Evolutionary conservation across 257 asterid species (phyloP).

Genomic region (Ophiorrhiza pumila): DNA sequence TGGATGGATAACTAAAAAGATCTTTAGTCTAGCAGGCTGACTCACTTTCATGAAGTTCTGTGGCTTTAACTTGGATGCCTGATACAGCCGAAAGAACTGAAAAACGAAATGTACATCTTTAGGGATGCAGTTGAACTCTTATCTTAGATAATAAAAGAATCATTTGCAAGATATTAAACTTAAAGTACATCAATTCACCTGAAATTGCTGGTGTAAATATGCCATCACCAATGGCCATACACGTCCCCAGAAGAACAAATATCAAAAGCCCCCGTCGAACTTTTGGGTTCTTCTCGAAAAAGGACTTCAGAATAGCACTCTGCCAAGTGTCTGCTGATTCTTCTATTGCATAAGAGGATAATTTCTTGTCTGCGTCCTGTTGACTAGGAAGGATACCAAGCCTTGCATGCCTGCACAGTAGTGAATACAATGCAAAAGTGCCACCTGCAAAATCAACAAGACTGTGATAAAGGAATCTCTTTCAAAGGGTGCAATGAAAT

Average conservation of each 20-base stretch:
- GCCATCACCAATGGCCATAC: slow-evolving; percentile 48
- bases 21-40: neutral
- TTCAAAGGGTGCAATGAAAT: neutral
- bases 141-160: neutral
- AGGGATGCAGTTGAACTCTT: neutral
- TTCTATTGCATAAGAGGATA: slow-evolving; percentile 26
- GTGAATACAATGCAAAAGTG: slow-evolving; percentile 43
- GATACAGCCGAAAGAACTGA: slow-evolving; percentile 42
- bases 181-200: slow-evolving; percentile 19
- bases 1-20: neutral
- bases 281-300: slow-evolving; percentile 33
- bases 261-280: slow-evolving; percentile 29
- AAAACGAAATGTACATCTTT: slow-evolving; percentile 1
- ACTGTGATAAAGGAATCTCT: neutral
- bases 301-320: slow-evolving; percentile 22
- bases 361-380: slow-evolving; percentile 38
- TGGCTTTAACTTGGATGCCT: slow-evolving; percentile 28
- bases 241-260: slow-evolving; percentile 39
- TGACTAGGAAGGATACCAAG: slow-evolving; percentile 40
- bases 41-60: slow-evolving; percentile 33
- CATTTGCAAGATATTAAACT: neutral
- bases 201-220: slow-evolving; percentile 45
- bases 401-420: slow-evolving; percentile 46
- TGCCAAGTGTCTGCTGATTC: slow-evolving; percentile 27
- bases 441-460: slow-evolving; percentile 30